These are phyloP conservation scores for Fusarium avenaceum DNA, from an alignment of 2,329 filamentous ascomycete species.

Conservation along the genomic window DNA sequence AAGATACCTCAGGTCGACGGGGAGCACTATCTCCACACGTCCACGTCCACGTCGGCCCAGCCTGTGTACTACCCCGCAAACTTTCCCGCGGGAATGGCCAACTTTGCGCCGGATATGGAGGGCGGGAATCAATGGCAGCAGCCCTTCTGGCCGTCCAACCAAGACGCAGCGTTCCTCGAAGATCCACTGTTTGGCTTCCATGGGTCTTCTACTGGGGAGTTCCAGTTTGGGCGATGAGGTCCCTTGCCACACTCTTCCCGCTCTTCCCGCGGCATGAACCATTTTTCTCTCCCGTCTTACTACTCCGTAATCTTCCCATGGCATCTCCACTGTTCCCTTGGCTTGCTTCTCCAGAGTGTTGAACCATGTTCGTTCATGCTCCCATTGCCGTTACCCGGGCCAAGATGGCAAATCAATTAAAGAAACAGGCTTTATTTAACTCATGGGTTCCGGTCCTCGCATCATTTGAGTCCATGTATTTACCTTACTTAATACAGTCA, in stretches of 20 bases:
- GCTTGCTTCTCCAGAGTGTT: neutral
- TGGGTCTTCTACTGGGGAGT: conserved; percentile 48
- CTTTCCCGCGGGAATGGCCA: conserved; percentile 19
- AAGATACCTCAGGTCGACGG: conserved; percentile 24
- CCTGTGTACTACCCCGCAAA: conserved; percentile 22
- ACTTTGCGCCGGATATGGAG: conserved; percentile 9
- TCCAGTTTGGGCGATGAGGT: conserved; percentile 34
- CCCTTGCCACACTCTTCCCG: conserved; percentile 1
- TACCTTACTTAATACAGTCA: neutral
- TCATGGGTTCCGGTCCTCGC: neutral
- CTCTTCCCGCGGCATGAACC: conserved; percentile 10
- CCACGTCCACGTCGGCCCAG: neutral
- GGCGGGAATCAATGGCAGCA: conserved; percentile 24
- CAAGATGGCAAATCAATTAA: neutral
- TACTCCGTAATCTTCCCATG: neutral
- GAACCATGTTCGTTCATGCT: conserved; percentile 3
- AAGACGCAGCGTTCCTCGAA: conserved; percentile 41
- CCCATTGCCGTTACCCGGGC: neutral
- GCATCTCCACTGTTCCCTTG: conserved; percentile 13
- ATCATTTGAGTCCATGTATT: neutral
- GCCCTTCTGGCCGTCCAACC: conserved; percentile 23
- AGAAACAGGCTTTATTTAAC: conserved; percentile 25
- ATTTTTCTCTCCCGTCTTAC: neutral
- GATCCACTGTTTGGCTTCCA: conserved; percentile 53
- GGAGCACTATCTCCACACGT: conserved; percentile 21